Percentiles rank a stretch among this genome's conserved stretches.
Conservation (phyloP, 2,329 filamentous ascomycete genomes). For the Colletotrichum echinochloae region DNA sequence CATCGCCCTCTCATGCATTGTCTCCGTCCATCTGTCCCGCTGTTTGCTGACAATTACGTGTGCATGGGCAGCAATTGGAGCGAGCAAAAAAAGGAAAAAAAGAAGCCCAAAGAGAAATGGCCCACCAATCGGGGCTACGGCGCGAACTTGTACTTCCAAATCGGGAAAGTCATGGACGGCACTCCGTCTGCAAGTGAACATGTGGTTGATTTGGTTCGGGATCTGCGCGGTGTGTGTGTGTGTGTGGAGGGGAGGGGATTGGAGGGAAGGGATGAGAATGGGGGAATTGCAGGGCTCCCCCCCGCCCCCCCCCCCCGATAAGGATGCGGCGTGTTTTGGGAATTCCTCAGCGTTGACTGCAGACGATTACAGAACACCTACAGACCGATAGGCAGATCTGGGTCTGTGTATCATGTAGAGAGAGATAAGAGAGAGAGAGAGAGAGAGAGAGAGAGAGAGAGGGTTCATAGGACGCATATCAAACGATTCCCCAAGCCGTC, state of each 20-base stretch:
- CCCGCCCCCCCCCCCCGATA: not conserved
- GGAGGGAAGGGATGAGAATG: not conserved
- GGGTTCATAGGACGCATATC: conserved; percentile 22
- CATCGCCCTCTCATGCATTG: not conserved
- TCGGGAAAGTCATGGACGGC: conserved; percentile 35
- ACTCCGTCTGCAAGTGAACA: conserved; percentile 37
- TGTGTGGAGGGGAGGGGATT: not conserved
- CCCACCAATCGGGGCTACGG: conserved; percentile 37
- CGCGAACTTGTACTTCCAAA: conserved; percentile 21
- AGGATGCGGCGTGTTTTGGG: not conserved
- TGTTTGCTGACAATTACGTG: not conserved
- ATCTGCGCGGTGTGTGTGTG: not conserved
- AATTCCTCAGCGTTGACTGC: not conserved
- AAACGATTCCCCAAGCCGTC: not conserved
- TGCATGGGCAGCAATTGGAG: not conserved
- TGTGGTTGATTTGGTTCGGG: conserved; percentile 18
- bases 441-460: not conserved
- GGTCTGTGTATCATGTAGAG: not conserved
- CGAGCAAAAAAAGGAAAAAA: not conserved
- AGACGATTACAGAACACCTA: not conserved
- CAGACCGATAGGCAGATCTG: not conserved
- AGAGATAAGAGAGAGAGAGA: too few species aligned
- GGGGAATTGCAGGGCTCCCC: not conserved
- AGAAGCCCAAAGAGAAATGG: not conserved
- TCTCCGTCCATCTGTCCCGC: not conserved